phyloP scores from a whole-genome alignment of 2,329 filamentous ascomycete species.

The Alternaria angustiovoidea region DNA sequence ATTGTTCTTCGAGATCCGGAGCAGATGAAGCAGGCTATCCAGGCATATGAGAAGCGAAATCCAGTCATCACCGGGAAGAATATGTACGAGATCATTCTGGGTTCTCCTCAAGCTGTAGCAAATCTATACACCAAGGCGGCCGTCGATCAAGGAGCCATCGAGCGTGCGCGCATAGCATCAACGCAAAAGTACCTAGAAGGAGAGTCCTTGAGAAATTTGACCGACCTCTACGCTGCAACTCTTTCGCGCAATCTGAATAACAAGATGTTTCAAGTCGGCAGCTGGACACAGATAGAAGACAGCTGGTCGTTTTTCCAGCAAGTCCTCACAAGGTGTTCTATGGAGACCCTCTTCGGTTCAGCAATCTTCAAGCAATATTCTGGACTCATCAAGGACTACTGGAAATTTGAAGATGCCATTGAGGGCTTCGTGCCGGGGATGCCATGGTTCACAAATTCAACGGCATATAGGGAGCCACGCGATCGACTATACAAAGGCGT shows the following conservation, averaged over 20 bases:
- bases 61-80: slow-evolving; percentile 5
- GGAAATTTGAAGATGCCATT: slow-evolving; percentile 32
- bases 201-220: slow-evolving; percentile 9
- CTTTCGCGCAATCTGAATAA: slow-evolving; percentile 36
- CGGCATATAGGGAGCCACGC: slow-evolving; percentile 23
- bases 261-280: slow-evolving; percentile 41
- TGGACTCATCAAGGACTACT: slow-evolving; percentile 35
- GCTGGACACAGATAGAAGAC: slow-evolving; percentile 44
- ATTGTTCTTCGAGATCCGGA: slow-evolving; percentile 32
- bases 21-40: slow-evolving; percentile 29
- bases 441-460: slow-evolving; percentile 26
- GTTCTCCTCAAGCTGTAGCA: slow-evolving; percentile 13
- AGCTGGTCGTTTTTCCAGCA: slow-evolving; percentile 42
- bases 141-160: not conserved
- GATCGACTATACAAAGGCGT: slow-evolving; percentile 32
- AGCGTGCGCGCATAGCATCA: slow-evolving; percentile 14
- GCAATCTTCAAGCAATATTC: slow-evolving; percentile 38
- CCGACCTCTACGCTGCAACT: slow-evolving; percentile 30
- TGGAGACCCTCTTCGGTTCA: slow-evolving; percentile 37
- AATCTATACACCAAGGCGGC: slow-evolving; percentile 12
- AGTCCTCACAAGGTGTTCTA: slow-evolving; percentile 35
- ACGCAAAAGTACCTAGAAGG: slow-evolving; percentile 28
- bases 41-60: slow-evolving; percentile 20
- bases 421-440: slow-evolving; percentile 29
- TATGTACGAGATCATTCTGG: slow-evolving; percentile 26